A percentile compares a stretch with the other conserved stretches of the same genome.
These are phyloP conservation scores for Diaporthe longicolla DNA, from an alignment of 2,329 filamentous ascomycete genomes.

Conservation along the genomic window DNA sequence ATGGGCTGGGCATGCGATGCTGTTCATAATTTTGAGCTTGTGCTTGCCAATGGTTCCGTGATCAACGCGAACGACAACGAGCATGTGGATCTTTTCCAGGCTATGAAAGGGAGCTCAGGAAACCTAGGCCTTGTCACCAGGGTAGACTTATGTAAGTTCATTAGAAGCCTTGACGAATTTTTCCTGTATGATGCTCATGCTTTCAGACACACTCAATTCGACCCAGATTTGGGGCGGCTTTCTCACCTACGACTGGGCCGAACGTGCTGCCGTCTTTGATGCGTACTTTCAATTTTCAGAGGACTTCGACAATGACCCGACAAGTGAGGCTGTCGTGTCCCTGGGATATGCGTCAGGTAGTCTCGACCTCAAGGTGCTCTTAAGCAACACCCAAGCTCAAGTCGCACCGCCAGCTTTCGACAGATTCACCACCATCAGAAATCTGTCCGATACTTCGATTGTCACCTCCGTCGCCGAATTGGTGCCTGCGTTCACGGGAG, in stretches of 20 bases:
- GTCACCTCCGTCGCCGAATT: constrained; percentile 8
- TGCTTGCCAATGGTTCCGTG: constrained; percentile 58
- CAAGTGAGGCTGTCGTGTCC: constrained; percentile 49
- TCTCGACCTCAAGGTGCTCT: neutral
- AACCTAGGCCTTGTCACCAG: constrained; percentile 60
- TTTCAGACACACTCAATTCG: constrained; percentile 43
- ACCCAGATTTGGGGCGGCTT: constrained; percentile 51
- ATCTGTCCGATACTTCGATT: neutral
- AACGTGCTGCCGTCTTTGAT: constrained; percentile 47
- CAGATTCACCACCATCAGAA: constrained; percentile 9
- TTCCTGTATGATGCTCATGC: neutral
- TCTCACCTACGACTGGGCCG: constrained; percentile 45
- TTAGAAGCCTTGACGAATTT: neutral
- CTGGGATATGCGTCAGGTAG: neutral
- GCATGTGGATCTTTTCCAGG: constrained; percentile 59
- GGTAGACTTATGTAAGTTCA: constrained; percentile 43
- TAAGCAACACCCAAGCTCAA: constrained; percentile 10
- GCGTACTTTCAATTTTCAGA: constrained; percentile 50
- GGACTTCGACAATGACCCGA: constrained; percentile 47
- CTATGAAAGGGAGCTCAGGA: constrained; percentile 61
- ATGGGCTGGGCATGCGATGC: constrained; percentile 60
- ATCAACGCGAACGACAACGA: constrained; percentile 55
- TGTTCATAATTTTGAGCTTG: constrained; percentile 59
- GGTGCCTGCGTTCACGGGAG: constrained; percentile 21
- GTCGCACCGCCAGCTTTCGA: constrained; percentile 16